These are phyloP conservation scores for Trametes versicolor DNA, from an alignment of 1,284 basidiomycete species.

Conservation along the genomic window DNA sequence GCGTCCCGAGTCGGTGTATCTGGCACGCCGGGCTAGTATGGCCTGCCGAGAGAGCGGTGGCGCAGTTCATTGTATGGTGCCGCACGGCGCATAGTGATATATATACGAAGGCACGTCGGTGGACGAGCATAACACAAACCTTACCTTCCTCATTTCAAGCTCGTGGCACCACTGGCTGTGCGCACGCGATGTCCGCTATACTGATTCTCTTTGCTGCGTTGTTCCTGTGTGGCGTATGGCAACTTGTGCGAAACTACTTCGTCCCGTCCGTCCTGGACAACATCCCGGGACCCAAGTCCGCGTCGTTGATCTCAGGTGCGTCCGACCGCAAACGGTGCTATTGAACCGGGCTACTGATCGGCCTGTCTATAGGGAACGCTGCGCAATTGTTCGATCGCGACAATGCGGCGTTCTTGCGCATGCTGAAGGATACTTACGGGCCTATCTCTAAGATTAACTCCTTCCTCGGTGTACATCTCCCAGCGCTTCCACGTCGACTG, in stretches of 20 bases:
- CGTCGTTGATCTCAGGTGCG: slow-evolving; percentile 12
- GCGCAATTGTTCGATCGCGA: slow-evolving; percentile 26
- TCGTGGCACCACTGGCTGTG: not conserved
- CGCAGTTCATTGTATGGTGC: too few relatives aligned
- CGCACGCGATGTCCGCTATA: not conserved
- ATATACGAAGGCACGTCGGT: too few relatives aligned
- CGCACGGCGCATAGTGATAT: too few relatives aligned
- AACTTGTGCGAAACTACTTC: slow-evolving; percentile 2
- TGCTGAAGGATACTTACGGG: slow-evolving; percentile 35
- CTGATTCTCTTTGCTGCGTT: not conserved
- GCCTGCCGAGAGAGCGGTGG: too few relatives aligned
- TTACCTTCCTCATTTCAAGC: not conserved
- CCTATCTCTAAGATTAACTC: slow-evolving; percentile 31
- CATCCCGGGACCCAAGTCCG: slow-evolving; percentile 12
- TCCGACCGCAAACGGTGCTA: not conserved
- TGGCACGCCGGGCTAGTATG: too few relatives aligned
- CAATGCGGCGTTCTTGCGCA: slow-evolving; percentile 37
- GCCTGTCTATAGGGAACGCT: slow-evolving; percentile 22
- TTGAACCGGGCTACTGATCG: not conserved
- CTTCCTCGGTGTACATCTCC: slow-evolving; percentile 37
- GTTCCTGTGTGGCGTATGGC: slow-evolving; percentile 8
- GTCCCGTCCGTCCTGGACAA: slow-evolving; percentile 14
- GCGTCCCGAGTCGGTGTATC: too few relatives aligned
- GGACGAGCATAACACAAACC: not conserved
- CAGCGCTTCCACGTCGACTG: not conserved